Base-by-base conservation (phyloP, 768 basidiomycete genomes). In the Phanerodontia chrysosporium region DNA sequence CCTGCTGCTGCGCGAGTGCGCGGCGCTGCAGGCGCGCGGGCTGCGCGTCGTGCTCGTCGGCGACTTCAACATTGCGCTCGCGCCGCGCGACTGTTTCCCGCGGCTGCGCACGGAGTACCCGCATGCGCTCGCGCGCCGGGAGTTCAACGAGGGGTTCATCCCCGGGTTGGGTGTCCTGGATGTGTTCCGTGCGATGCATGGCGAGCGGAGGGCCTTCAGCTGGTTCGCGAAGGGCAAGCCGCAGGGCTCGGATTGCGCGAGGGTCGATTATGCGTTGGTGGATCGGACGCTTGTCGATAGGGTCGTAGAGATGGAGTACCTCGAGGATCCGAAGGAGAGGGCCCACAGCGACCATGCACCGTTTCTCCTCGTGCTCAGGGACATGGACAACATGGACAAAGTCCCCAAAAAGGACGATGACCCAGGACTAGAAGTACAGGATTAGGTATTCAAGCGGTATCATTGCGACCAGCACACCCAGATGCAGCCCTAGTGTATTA, bases 141-240 rank as follows among this genome's bases (percentile, higher is more conserved):
- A 68, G 49, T 69, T 69, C 57, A 62, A 51, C 48, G 67, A 69
- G 54, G 53, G 55, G 45, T 67, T 69, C 52, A 65, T 69, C 5
- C 65, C 66, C 1, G 57, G 45, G 1, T 45, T 61, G 10, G 49
- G 59, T 18, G 60, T 69, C 45, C 58, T 66, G 24, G 68, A 69
- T 39, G 56, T 65, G 36, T 67, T 64, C 51, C 63, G 68, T 13
- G 55, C 59, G 28, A 24, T 59, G 52, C 62, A 66, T 29, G 65
- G 65, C 12, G 53, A 65, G 30, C 49, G 22, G 51, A 56, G 48
- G 30, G 60, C 58, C 8, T 69, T 64, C 46, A 69, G 68, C 55
- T 67, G 66, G 68, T 69, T 65, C 39, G 66, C 65, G 45, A 66
- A 65, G 55, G 65, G 66, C 6, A 69, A 65, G 53, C 66, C 64